phyloP scores from a whole-genome alignment of 345 rosid genomes.

The Euphorbia pulcherrima region DNA sequence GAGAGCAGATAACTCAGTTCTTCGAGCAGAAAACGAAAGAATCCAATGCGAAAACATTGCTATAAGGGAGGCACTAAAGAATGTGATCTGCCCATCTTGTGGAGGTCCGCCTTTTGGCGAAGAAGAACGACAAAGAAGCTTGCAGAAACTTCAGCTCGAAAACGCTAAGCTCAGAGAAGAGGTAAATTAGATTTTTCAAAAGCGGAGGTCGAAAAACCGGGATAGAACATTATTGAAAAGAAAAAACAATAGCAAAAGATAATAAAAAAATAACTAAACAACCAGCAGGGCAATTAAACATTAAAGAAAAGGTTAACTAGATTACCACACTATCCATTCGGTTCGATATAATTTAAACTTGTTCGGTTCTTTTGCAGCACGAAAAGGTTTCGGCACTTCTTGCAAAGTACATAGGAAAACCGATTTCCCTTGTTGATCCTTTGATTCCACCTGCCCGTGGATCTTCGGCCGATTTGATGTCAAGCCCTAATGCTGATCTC shows the following conservation, averaged over 20 bases:
- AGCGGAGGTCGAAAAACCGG: too few species aligned
- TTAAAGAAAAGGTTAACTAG: too few species aligned
- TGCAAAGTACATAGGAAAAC: constrained; percentile 38
- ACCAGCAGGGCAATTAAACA: too few species aligned
- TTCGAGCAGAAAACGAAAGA: constrained; percentile 57
- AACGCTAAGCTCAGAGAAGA: constrained; percentile 43
- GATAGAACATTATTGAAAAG: too few species aligned
- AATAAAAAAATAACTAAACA: too few species aligned
- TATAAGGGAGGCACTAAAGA: constrained; percentile 48
- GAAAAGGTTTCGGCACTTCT: constrained; percentile 31
- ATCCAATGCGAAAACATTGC: constrained; percentile 47
- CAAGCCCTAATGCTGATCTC: constrained; percentile 8
- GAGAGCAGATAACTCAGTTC: constrained; percentile 40
- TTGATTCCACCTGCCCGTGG: too few species aligned
- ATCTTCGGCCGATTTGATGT: too few species aligned
- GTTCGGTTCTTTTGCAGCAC: too few species aligned
- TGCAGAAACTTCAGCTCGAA: constrained; percentile 41
- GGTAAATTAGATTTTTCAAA: too few species aligned
- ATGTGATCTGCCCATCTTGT: constrained; percentile 57
- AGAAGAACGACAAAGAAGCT: too few species aligned
- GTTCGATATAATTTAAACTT: neutral
- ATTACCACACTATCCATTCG: neutral
- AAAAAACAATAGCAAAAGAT: too few species aligned
- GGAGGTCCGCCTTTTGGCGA: constrained; percentile 59
- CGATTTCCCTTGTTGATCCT: constrained; percentile 21